Evolutionary conservation across 495 filamentous ascomycete genomes (phyloP), one percentile per base, ranked within the genome.

Genomic region (Penicillium manginii): DNA sequence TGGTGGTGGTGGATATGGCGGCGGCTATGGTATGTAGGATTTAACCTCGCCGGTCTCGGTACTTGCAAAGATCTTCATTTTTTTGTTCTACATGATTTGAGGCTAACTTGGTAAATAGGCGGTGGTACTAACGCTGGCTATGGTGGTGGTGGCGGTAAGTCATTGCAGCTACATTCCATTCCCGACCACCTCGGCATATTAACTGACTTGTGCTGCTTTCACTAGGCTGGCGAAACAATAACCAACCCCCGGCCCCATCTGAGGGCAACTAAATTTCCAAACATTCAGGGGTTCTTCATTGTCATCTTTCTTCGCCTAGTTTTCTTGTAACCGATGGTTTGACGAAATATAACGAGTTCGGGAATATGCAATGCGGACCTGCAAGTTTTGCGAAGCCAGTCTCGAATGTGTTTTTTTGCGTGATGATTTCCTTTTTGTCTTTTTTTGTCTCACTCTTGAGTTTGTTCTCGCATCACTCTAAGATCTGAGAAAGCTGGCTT

Each of bases 101-200:
- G 6, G 43, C 19, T 57, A 32, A 51, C 14, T 32, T 4, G 5
- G n/a, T 18, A 7, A 21, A 21, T n/a, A 69, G 64, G 68, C 9
- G 68, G 71, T 31, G 70, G 71, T 54, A 51, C 60, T 37, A 73
- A 70, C 23, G 65, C 70, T 33, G 71, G 74, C 9, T 73, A 66
- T 59, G 70, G 69, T 26, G 70, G 71, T 33, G 65, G 69, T 42
- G 72, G 70, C 57, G 71, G 77, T 78, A 63, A 66, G 70, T 46
- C 45, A 12, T 45, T 48, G 31, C n/a, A 22, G 43, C 22, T n/a
- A n/a, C 4, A 17, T 18, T n/a, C 14, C 19, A 17, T 32, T 31
- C 50, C 9, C 46, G 10, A 50, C 22, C 21, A 2, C 1, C 26
- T 10, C 4, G 21, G 2, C 9, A 1, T 26, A 8, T 23, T 23